phyloP scores from a whole-genome alignment of 2,329 filamentous ascomycete species.

The Macrophomina phaseolina region DNA sequence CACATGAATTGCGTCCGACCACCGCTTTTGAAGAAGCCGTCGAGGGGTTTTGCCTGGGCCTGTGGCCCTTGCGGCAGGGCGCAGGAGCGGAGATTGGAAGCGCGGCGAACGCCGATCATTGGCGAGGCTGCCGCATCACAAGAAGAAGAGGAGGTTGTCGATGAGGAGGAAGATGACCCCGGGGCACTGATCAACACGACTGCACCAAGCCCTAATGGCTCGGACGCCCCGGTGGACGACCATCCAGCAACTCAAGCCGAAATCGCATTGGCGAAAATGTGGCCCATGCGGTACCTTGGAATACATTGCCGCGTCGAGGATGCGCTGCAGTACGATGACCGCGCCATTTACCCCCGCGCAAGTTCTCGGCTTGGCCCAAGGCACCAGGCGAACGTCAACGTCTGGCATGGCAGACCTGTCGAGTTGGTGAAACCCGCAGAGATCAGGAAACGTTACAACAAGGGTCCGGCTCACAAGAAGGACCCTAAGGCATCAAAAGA shows the following conservation, averaged over 20 bases:
- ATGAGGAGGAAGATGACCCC: constrained; percentile 72
- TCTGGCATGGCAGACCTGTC: constrained; percentile 88
- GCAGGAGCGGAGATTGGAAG: constrained; percentile 92
- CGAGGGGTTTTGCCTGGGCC: constrained; percentile 96
- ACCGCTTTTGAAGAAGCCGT: constrained; percentile 91
- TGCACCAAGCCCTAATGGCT: constrained; percentile 52
- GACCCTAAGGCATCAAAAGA: constrained; percentile 81
- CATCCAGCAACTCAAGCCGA: constrained; percentile 79
- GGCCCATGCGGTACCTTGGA: constrained; percentile 94
- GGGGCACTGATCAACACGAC: constrained; percentile 48
- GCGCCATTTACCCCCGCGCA: constrained; percentile 88
- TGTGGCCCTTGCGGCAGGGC: constrained; percentile 94
- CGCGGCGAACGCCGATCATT: constrained; percentile 80
- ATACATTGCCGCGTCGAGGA: constrained; percentile 96
- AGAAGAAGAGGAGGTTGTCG: constrained; percentile 68
- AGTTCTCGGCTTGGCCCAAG: constrained; percentile 90
- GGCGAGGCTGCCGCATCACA: constrained; percentile 59
- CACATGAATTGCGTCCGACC: constrained; percentile 98
- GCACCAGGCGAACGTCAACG: constrained; percentile 83
- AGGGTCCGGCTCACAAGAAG: constrained; percentile 69
- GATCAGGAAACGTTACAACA: constrained; percentile 76
- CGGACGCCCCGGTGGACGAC: constrained; percentile 62
- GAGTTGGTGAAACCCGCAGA: constrained; percentile 88
- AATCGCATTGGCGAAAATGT: constrained; percentile 88
- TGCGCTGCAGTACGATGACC: constrained; percentile 93